Percentiles rank a stretch among this genome's conserved stretches.
These are phyloP conservation scores for Xylaria sp. DNA, from an alignment of 2,329 filamentous ascomycete genomes.

Conservation along the genomic window DNA sequence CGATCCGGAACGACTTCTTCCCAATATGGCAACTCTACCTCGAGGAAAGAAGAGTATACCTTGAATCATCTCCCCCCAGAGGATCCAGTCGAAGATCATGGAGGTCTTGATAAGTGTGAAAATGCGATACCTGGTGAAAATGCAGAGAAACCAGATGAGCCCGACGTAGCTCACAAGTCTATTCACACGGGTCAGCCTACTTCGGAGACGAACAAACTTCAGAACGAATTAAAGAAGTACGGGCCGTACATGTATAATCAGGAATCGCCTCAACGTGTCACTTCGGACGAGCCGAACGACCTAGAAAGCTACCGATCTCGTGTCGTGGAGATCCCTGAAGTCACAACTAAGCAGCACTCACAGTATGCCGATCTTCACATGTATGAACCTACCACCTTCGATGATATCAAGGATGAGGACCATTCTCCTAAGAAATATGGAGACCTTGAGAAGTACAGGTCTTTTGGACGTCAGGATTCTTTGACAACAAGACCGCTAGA, in stretches of 20 bases:
- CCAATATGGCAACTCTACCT: conserved; percentile 6
- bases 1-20: background rate
- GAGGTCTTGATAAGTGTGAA: conserved; percentile 36
- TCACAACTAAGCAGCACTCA: conserved; percentile 12
- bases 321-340: background rate
- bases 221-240: conserved; percentile 37
- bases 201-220: conserved; percentile 23
- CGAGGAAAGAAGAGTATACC: conserved; percentile 31
- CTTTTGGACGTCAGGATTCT: conserved; percentile 35
- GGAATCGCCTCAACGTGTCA: conserved; percentile 18
- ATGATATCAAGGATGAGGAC: conserved; percentile 26
- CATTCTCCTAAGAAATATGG: conserved; percentile 33
- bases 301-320: conserved; percentile 37
- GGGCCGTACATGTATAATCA: conserved; percentile 36
- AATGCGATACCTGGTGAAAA: conserved; percentile 24
- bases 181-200: conserved; percentile 31
- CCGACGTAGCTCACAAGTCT: conserved; percentile 24
- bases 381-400: conserved; percentile 31
- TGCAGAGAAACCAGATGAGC: conserved; percentile 21
- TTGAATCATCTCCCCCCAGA: conserved; percentile 32
- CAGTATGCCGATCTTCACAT: conserved; percentile 38
- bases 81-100: conserved; percentile 28
- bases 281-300: conserved; percentile 30
- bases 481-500: conserved; percentile 29
- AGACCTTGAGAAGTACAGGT: conserved; percentile 38